A percentile compares a stretch with the other conserved stretches of the same genome.
phyloP scores from a whole-genome alignment of 345 rosid genomes.

The Melaleuca quinquenervia region DNA sequence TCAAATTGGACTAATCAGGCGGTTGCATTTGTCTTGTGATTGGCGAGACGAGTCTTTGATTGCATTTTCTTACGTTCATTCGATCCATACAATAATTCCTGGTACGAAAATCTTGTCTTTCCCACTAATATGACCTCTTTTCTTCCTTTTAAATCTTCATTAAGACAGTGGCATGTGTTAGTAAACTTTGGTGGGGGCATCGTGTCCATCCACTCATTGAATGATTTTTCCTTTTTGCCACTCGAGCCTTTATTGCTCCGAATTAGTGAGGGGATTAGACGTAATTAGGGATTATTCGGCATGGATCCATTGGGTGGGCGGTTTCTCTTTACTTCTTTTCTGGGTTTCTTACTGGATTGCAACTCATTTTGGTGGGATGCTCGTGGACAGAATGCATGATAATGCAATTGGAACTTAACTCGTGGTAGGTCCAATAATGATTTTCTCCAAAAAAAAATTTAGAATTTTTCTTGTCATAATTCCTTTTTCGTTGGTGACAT shows the following conservation, averaged over 20 bases:
- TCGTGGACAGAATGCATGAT: background rate
- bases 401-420: background rate
- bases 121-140: background rate
- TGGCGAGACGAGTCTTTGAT: no score
- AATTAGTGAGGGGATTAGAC: background rate
- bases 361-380: background rate
- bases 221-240: background rate
- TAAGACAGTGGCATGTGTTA: background rate
- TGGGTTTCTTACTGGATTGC: background rate
- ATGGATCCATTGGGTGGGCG: conserved; percentile 1
- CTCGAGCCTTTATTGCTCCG: background rate
- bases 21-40: no score
- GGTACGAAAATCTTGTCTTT: background rate
- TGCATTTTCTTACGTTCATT: background rate
- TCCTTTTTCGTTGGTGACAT: background rate
- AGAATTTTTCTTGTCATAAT: background rate
- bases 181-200: background rate
- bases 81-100: background rate
- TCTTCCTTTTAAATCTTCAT: background rate
- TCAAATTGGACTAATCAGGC: no score
- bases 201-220: background rate
- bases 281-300: background rate
- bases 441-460: no score
- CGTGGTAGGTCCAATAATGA: background rate
- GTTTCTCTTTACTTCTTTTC: background rate